phyloP scores from a whole-genome alignment of 2,329 filamentous ascomycete genomes.

The Aspergillus fijiensis region DNA sequence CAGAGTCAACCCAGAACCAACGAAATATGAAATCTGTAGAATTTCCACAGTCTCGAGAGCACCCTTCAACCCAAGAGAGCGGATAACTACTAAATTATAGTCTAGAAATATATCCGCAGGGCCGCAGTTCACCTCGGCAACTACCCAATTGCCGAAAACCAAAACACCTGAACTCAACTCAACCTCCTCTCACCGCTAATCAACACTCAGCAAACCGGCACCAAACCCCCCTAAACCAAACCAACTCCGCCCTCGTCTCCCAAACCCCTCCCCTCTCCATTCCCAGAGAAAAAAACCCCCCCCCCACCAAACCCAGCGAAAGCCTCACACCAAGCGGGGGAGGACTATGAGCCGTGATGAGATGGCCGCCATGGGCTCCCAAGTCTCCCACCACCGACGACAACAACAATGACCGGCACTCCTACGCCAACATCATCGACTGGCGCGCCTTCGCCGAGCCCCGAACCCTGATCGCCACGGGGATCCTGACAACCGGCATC shows the following conservation, averaged over 20 bases:
- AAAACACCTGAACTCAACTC: background rate
- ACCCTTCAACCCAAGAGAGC: no score
- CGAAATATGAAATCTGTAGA: background rate
- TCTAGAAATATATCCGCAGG: no score
- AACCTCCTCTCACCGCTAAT: no score
- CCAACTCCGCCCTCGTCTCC: no score
- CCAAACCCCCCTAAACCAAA: no score
- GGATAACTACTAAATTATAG: no score
- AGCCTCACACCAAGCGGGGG: conserved; percentile 12
- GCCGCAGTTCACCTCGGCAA: conserved; percentile 19
- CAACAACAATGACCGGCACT: conserved; percentile 38
- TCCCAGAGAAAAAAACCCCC: background rate
- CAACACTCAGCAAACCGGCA: no score
- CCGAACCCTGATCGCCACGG: conserved; percentile 38
- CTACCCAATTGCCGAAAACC: background rate
- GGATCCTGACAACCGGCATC: conserved; percentile 41
- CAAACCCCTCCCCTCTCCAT: background rate
- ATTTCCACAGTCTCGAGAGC: no score
- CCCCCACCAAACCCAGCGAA: background rate
- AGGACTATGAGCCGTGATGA: conserved; percentile 42
- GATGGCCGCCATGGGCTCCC: conserved; percentile 52
- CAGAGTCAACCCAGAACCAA: background rate
- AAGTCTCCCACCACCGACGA: conserved; percentile 27
- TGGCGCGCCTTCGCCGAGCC: conserved; percentile 41
- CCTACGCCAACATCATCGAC: conserved; percentile 44